phyloP scores from a whole-genome alignment of 139 green algal genomes.

The Tetradesmus lagerheimii region DNA sequence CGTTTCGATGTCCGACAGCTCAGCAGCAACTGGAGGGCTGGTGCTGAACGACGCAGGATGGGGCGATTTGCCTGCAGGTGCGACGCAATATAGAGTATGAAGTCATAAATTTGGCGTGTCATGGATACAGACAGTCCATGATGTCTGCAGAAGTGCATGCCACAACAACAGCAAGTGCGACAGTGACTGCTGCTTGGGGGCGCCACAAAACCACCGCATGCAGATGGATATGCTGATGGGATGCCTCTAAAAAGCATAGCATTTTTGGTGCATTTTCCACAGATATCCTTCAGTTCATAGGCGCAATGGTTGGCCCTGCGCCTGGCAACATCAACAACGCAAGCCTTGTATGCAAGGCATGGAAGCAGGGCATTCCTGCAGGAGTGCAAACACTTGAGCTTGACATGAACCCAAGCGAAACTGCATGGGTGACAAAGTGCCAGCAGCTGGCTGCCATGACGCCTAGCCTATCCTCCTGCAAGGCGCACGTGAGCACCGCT shows the following conservation, averaged over 20 bases:
- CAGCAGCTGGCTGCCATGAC: constrained; percentile 9
- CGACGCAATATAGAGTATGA: neutral
- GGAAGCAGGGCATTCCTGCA: constrained; percentile 7
- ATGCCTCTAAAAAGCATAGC: too few relatives aligned
- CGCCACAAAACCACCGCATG: too few relatives aligned
- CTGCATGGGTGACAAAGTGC: constrained; percentile 9
- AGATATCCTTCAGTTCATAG: constrained; percentile 20
- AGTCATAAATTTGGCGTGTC: too few relatives aligned
- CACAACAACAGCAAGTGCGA: neutral
- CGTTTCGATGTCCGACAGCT: neutral
- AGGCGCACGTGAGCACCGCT: constrained; percentile 35
- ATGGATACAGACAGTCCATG: neutral
- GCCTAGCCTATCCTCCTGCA: constrained; percentile 33
- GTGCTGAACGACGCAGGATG: neutral
- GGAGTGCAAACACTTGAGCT: constrained; percentile 37
- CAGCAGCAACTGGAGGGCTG: neutral
- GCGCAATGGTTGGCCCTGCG: neutral
- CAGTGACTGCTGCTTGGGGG: too few relatives aligned
- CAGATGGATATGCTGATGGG: neutral
- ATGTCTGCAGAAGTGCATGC: neutral
- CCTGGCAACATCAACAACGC: constrained; percentile 32
- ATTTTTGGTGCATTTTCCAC: too few relatives aligned
- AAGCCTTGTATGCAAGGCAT: constrained; percentile 26
- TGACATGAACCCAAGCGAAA: constrained; percentile 20
- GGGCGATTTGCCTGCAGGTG: neutral